Percentiles rank a stretch among this genome's conserved stretches.
Conservation (phyloP, 2,329 filamentous ascomycete genomes). For the Aspergillus aculeatus region DNA sequence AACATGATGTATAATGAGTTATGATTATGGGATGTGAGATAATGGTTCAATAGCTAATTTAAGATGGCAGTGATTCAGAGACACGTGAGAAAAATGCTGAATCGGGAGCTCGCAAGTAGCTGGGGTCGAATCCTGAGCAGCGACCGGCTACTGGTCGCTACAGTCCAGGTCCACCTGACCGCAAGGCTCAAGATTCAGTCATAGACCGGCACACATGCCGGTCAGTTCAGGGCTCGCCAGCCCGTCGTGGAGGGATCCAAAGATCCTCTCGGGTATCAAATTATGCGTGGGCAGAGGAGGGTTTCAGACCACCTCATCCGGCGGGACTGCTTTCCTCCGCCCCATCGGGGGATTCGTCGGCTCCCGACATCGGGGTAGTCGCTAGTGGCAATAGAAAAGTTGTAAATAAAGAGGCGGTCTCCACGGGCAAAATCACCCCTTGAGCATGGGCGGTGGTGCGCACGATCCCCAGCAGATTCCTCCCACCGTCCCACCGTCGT, state of each 20-base stretch:
- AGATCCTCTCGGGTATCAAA: not conserved
- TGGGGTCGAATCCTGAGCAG: not conserved
- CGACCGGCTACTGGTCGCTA: not conserved
- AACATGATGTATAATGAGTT: not conserved
- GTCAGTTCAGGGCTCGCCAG: not conserved
- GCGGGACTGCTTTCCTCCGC: not conserved
- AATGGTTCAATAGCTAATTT: not conserved
- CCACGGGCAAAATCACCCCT: conserved; percentile 19
- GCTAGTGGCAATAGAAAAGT: not conserved
- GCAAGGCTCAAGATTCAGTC: not conserved
- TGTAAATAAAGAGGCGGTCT: conserved; percentile 25
- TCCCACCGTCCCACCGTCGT: conserved; percentile 21
- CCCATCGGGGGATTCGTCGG: not conserved
- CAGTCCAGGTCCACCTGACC: not conserved
- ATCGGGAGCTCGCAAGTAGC: not conserved
- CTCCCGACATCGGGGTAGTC: not conserved
- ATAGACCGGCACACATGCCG: not conserved
- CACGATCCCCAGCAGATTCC: conserved; percentile 10
- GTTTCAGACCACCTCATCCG: not conserved
- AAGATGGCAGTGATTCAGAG: too few species aligned
- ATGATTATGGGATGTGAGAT: not conserved
- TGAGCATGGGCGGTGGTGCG: conserved; percentile 22
- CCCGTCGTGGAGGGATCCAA: not conserved
- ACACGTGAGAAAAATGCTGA: not conserved
- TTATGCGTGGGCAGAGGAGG: not conserved